These are phyloP conservation scores for Apostasia shenzhenica DNA, from an alignment of 106 monocot species.

Conservation along the genomic window DNA sequence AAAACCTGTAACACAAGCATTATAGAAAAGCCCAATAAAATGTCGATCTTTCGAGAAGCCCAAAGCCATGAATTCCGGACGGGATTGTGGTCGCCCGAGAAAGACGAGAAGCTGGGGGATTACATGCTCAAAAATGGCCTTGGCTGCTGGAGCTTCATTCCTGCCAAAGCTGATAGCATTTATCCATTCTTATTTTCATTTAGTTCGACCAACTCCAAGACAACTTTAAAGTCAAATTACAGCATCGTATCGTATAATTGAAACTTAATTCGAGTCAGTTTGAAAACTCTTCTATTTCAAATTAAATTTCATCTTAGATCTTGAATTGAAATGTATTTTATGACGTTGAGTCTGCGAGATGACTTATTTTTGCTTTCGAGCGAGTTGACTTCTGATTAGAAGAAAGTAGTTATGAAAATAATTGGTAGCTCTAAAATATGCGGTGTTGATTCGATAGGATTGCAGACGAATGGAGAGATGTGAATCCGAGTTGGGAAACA, in stretches of 20 bases:
- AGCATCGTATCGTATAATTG: too few species aligned
- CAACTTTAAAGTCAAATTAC: too few species aligned
- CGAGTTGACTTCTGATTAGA: too few species aligned
- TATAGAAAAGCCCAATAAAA: background rate
- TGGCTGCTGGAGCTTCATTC: constrained; percentile 32
- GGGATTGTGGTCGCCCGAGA: constrained; percentile 31
- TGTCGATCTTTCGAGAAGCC: constrained; percentile 12
- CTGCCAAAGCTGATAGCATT: constrained; percentile 12
- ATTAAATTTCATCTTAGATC: too few species aligned
- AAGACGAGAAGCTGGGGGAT: constrained; percentile 21
- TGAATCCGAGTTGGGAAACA: constrained; percentile 49
- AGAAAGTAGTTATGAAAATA: too few species aligned
- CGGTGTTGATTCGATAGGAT: background rate
- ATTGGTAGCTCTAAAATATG: background rate
- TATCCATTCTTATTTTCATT: background rate
- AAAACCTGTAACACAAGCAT: too few species aligned
- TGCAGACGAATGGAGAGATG: constrained; percentile 40
- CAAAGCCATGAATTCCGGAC: constrained; percentile 6
- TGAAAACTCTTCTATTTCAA: too few species aligned
- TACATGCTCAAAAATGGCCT: constrained; percentile 17
- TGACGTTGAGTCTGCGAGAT: too few species aligned
- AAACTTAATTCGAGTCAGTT: too few species aligned
- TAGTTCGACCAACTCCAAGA: background rate
- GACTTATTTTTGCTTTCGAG: too few species aligned
- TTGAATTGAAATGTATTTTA: too few species aligned